Evolutionary conservation across 2,329 filamentous ascomycete species (phyloP), one percentile per base, ranked within the genome.

Genomic region (Paecilomyces sp.): DNA sequence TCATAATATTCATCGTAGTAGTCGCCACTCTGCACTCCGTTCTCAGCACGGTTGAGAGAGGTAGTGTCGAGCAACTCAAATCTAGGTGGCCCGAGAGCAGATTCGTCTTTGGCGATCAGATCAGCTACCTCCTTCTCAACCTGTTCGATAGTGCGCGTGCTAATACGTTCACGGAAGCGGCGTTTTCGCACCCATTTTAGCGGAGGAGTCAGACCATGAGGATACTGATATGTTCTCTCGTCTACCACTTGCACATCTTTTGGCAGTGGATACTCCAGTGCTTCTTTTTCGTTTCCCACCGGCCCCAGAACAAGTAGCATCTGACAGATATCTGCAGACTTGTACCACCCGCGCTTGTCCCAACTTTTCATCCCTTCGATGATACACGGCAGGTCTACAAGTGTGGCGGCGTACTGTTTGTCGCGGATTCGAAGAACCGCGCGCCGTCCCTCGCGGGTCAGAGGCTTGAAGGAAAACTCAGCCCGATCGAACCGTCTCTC

Each of bases 361-460:
- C 91, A 96, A 61, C 89, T 92, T 80, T 96, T 96, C 88, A 94
- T 92, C 7, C 87, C 88, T 71, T 96, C 92, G 4, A 92, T 87
- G 60, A 96, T 90, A 61, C 90, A 94, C 0, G 92, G 92, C 33
- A 96, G 77, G 67, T 95, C 91, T 8, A 96, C 87, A 72, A 96
- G 80, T 22, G 88, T 84, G 25, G 89, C 91, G 0, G 90, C 92
- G 71, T 91, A 96, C 55, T 84, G 80, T 57, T 85, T 83, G 3
- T 86, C 86, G 62, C 87, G 85, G 62, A 96, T 83, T 2, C 81
- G 85, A 34, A 96, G 75, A 63, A 90, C 79, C 0, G 89, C 88
- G n/a, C 91, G 85, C 57, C 91, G 83, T 51, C 88, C 85, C 55
- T 91, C 89, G 2, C 69, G 79, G 66, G 72, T 77, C 3, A 96